phyloP scores from a whole-genome alignment of 2,329 filamentous ascomycete genomes.

The Fusarium secorum region DNA sequence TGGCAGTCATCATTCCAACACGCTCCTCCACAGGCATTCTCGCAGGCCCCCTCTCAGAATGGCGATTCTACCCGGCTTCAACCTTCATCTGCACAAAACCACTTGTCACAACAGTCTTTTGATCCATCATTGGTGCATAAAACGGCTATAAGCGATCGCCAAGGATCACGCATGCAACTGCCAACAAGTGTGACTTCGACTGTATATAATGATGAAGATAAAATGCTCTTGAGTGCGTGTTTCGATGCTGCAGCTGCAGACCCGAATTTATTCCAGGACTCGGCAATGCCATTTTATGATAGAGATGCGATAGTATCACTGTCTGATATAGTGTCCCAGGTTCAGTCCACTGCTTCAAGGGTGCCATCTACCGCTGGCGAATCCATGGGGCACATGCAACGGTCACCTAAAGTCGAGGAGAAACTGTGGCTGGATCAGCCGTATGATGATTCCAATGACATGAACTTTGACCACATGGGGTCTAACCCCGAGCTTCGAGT shows the following conservation, averaged over 20 bases:
- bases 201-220: not conserved
- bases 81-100: not conserved
- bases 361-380: constrained; percentile 26
- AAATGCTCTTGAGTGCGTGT: not conserved
- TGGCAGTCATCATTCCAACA: not conserved
- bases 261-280: not conserved
- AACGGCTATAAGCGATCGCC: not conserved
- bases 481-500: constrained; percentile 10
- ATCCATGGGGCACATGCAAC: not conserved
- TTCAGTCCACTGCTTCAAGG: constrained; percentile 21
- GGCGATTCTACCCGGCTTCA: not conserved
- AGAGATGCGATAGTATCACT: not conserved
- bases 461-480: constrained; percentile 13
- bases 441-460: not conserved
- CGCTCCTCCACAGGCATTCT: not conserved
- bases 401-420: constrained; percentile 12
- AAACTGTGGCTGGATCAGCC: not conserved
- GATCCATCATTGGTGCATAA: not conserved
- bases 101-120: not conserved
- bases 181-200: not conserved
- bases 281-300: not conserved
- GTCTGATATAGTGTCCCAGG: not conserved
- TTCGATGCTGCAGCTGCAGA: not conserved
- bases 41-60: not conserved
- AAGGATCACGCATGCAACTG: not conserved